Conservation (phyloP, 1,139 yeast genomes). For the Debaryomyces nepalensis region DNA sequence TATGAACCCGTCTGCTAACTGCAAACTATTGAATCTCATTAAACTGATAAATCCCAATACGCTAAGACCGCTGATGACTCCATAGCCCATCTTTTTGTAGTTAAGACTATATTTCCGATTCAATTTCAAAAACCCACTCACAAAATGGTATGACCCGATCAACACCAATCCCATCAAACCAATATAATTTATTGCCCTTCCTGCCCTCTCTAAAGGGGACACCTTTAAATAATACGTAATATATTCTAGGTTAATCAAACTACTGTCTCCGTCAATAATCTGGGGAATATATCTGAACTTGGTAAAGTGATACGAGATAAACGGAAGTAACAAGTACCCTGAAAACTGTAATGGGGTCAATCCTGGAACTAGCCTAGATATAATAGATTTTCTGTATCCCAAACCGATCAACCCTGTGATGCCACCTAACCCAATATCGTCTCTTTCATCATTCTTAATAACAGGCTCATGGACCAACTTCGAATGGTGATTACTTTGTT, state of each 20-base stretch:
- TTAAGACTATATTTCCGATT: conserved; percentile 31
- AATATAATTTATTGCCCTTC: conserved; percentile 26
- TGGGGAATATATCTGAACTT: conserved; percentile 57
- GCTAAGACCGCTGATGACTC: conserved; percentile 30
- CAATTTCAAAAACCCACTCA: conserved; percentile 41
- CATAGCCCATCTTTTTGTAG: conserved; percentile 43
- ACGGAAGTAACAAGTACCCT: conserved; percentile 58
- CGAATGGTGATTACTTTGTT: conserved; percentile 12
- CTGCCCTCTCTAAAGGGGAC: conserved; percentile 22
- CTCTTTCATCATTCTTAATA: conserved; percentile 32
- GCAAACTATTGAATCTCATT: conserved; percentile 22
- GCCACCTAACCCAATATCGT: conserved; percentile 64
- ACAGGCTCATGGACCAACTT: conserved; percentile 20
- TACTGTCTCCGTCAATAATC: conserved; percentile 65
- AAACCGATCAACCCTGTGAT: conserved; percentile 56
- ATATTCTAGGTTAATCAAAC: conserved; percentile 58
- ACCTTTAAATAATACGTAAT: conserved; percentile 48
- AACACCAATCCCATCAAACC: conserved; percentile 28
- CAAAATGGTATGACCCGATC: conserved; percentile 39
- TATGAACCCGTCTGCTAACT: conserved; percentile 32
- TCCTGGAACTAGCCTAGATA: conserved; percentile 38
- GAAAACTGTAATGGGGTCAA: conserved; percentile 58
- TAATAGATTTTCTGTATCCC: conserved; percentile 53
- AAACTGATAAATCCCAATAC: conserved; percentile 33
- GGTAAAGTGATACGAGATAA: conserved; percentile 51